These are phyloP conservation scores for Dorcoceras hygrometricum DNA, from an alignment of 257 asterid species.

Conservation along the genomic window DNA sequence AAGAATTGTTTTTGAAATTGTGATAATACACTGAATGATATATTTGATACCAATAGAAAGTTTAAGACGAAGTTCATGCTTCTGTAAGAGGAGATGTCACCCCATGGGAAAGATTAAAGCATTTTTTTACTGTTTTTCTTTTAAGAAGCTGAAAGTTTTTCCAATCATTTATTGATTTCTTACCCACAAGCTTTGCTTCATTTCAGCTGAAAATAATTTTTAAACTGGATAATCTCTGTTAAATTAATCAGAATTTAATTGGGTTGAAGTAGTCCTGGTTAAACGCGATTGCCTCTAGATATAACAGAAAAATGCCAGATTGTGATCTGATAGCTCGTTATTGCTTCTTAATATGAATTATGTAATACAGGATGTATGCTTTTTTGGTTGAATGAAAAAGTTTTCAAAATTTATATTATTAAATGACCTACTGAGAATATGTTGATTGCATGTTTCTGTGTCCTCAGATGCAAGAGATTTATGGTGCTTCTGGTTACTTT, in stretches of 20 bases:
- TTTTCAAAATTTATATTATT: no score
- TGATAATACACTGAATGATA: neutral
- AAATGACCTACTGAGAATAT: neutral
- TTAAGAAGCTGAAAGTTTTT: no score
- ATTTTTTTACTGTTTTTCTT: neutral
- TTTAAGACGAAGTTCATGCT: neutral
- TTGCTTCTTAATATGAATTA: neutral
- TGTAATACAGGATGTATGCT: neutral
- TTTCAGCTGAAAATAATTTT: neutral
- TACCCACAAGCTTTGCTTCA: neutral
- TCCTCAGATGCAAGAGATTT: slow-evolving; percentile 75
- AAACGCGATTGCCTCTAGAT: neutral
- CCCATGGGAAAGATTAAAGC: neutral
- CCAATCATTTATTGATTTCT: neutral
- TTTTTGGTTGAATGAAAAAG: neutral
- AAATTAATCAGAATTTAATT: no score
- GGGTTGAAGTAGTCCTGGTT: neutral
- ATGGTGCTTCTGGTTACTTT: slow-evolving; percentile 96
- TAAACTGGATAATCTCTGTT: neutral
- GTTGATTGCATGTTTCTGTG: slow-evolving; percentile 20
- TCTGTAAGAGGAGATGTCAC: neutral
- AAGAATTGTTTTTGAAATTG: neutral
- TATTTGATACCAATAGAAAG: no score
- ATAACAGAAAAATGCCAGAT: neutral
- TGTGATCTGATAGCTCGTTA: neutral